A percentile compares a stretch with the other conserved stretches of the same genome.
Conservation (phyloP, 2,329 filamentous ascomycete species). For the Sporothrix brunneoviolacea region DNA sequence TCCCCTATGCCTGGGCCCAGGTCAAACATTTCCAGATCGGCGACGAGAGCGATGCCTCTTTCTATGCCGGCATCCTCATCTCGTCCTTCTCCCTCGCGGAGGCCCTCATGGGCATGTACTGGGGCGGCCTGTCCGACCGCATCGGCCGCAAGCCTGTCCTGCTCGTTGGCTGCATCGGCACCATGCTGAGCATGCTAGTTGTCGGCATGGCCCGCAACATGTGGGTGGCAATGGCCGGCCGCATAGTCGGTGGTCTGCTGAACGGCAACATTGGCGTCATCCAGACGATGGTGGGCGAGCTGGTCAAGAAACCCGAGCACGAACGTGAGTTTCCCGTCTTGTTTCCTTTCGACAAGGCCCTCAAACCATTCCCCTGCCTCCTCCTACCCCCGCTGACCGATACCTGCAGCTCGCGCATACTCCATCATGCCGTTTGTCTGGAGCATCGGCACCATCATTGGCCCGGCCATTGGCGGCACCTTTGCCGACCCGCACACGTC, state of each 20-base stretch:
- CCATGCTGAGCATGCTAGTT: slow-evolving; percentile 73
- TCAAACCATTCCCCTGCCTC: too few relatives aligned
- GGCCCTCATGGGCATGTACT: slow-evolving; percentile 77
- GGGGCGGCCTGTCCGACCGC: slow-evolving; percentile 76
- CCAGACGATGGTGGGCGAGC: slow-evolving; percentile 86
- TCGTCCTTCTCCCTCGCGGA: slow-evolving; percentile 80
- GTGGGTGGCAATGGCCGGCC: slow-evolving; percentile 71
- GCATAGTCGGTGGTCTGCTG: slow-evolving; percentile 71
- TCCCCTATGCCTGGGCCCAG: slow-evolving; percentile 83
- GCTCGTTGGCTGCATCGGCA: slow-evolving; percentile 72
- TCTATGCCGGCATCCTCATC: slow-evolving; percentile 82
- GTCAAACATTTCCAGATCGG: slow-evolving; percentile 71
- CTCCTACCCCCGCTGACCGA: slow-evolving; percentile 7
- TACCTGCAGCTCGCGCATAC: slow-evolving; percentile 64
- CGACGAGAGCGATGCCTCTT: slow-evolving; percentile 68
- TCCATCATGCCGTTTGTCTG: slow-evolving; percentile 93
- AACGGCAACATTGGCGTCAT: slow-evolving; percentile 91
- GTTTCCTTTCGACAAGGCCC: neutral
- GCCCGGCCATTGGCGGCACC: slow-evolving; percentile 79
- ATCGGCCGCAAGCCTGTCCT: slow-evolving; percentile 82
- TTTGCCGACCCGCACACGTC: slow-evolving; percentile 72
- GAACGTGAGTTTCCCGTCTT: slow-evolving; percentile 57
- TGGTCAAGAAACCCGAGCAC: slow-evolving; percentile 76
- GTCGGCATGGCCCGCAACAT: slow-evolving; percentile 80
- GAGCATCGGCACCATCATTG: slow-evolving; percentile 83